Evolutionary conservation across 306 rosid species (phyloP), one percentile per base, ranked within the genome.

Genomic region (Casuarina equisetifolia): DNA sequence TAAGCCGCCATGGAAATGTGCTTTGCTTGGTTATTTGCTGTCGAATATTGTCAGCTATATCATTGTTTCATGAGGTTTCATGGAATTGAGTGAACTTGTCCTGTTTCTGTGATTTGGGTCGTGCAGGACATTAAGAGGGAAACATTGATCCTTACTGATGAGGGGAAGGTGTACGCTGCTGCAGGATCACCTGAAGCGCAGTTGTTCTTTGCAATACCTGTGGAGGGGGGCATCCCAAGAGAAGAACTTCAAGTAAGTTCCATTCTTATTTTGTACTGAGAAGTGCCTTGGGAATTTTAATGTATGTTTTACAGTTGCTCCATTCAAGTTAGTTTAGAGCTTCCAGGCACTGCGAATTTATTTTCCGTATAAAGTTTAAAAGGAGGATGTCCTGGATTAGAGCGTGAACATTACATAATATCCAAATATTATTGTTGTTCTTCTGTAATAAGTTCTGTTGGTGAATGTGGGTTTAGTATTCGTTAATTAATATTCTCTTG

Each of bases 161-260:
- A 95, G 76, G 98, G 98, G 3, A 88, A 81, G 59, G 36, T 73
- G 1, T 95, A 92, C 82, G 79, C 98, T 17, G 82, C 82, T 38
- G 32, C 82, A 0, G 98, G 97, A 58, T 88, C 98, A 72, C 98
- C 97, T 0, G 97, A 95, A 86, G 71, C 85, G n/a, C 92, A 87
- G 32, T 90, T 95, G 2, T 84, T 95, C 69, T 77, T 78, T 25
- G 93, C 89, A 19, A 88, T 95, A 53, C 97, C 97, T 36, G 89
- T 85, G 0, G 92, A 88, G 87, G 98, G 98, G 86, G 98, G 97
- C 49, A 95, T 89, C 83, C 53, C 92, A 0, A 92, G 76, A 80
- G 97, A 91, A 49, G 97, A 95, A 25, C 82, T 92, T 79, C 89
- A 92, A 94, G 96, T 94, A 25, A 38, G 59, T 80, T n/a, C 46